These are phyloP conservation scores for Ceratobasidium papillatum DNA, from an alignment of 1,284 basidiomycete species.

Conservation along the genomic window DNA sequence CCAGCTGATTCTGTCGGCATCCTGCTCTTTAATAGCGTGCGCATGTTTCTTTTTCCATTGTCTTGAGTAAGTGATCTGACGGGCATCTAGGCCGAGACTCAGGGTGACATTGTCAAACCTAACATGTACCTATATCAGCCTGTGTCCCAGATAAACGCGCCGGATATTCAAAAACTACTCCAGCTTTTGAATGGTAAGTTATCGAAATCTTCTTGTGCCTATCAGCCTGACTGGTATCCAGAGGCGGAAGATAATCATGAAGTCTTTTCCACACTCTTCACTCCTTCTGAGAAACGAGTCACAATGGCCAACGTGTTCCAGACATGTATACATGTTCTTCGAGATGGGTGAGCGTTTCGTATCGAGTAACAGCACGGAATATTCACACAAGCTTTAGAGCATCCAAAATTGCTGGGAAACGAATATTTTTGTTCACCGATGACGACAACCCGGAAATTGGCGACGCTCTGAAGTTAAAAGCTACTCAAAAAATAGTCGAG, in stretches of 20 bases:
- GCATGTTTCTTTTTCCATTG: slow-evolving; percentile 46
- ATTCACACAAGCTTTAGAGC: slow-evolving; percentile 59
- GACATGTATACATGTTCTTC: slow-evolving; percentile 81
- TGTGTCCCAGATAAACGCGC: slow-evolving; percentile 79
- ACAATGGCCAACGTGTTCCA: slow-evolving; percentile 40
- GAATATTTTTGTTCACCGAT: slow-evolving; percentile 93
- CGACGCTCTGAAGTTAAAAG: slow-evolving; percentile 58
- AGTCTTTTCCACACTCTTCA: slow-evolving; percentile 47
- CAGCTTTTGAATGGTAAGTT: slow-evolving; percentile 71
- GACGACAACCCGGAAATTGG: slow-evolving; percentile 72
- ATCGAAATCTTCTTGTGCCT: not conserved
- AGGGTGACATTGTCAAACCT: slow-evolving; percentile 71
- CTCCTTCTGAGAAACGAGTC: slow-evolving; percentile 46
- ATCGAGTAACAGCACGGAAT: not conserved
- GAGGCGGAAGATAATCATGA: slow-evolving; percentile 50
- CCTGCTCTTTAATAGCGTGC: slow-evolving; percentile 90
- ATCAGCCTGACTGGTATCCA: slow-evolving; percentile 15
- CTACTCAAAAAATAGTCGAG: slow-evolving; percentile 73
- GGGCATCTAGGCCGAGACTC: slow-evolving; percentile 54
- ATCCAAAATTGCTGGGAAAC: slow-evolving; percentile 86
- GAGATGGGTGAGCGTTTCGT: slow-evolving; percentile 73
- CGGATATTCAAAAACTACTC: slow-evolving; percentile 78
- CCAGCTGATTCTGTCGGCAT: slow-evolving; percentile 91
- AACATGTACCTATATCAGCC: slow-evolving; percentile 79
- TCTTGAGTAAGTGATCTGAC: not conserved